Evolutionary conservation across 2,329 filamentous ascomycete genomes (phyloP), one percentile per base, ranked within the genome.

Genomic region (Lachnellula cervina): DNA sequence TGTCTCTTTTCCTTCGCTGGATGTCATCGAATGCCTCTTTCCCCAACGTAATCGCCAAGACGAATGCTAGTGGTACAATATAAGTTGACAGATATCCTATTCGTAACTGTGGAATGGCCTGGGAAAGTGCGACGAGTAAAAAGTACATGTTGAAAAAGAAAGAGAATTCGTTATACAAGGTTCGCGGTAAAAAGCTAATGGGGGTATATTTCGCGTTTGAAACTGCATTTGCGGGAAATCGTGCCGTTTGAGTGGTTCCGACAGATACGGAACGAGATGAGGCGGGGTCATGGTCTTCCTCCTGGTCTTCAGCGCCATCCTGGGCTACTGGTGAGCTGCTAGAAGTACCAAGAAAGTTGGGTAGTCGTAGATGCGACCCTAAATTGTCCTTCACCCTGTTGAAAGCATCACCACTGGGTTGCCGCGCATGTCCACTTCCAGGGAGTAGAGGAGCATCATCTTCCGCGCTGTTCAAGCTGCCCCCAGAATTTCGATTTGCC

Each of bases 121-220:
- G 94, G 38, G 93, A 97, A 49, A 97, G 74, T 6, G 94, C 95
- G 49, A 99, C 94, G 25, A 97, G 84, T 54, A 99, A 78, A 71
- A 99, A 99, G 71, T 99, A 99, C 78, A 97, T 90, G 80, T 99
- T 99, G 80, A 99, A 96, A 75, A 99, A 99, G 77, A 97, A 99
- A 57, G 93, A 97, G 71, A 99, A 99, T 70, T 99, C 94, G 74
- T 97, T 97, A 74, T 97, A 99, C 21, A 99, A 78, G 0, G 94
- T 99, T 51, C 93, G 80, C 2, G 95, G 95, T 14, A 99, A 80
- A 72, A 99, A 99, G 51, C 89, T 96, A 77, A 92, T 87, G 1
- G 92, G 85, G 32, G 93, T 97, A 72, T 99, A 99, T 78, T 97
- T 99, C 54, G 94, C 93, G 70, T 99, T 97, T 37, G 93, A 97